Evolutionary conservation across 2,329 filamentous ascomycete genomes (phyloP), one percentile per base, ranked within the genome.

Genomic region (Trichoderma atrobrunneum): DNA sequence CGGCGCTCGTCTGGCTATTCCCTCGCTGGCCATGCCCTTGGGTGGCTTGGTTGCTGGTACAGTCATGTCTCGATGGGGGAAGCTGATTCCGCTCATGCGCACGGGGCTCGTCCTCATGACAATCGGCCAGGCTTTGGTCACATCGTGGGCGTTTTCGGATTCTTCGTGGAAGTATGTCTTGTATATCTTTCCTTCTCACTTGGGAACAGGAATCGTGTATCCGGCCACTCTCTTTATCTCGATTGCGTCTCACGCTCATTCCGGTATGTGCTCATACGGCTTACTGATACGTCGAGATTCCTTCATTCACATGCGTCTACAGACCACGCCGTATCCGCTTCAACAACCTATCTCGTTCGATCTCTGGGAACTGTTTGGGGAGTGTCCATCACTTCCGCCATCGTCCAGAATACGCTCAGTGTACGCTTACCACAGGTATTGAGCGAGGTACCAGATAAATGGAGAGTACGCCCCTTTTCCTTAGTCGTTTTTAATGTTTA

Each of bases 351-450:
- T 77, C 84, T 91, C 24, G 85, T 91, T 57, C 86, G 89, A 30
- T 91, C 88, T 0, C 80, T 91, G 3, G 89, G 89, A 2, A 87
- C 86, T 0, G 89, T 91, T 18, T 91, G 88, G 85, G 89, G 89
- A 11, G 89, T 91, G 2, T 89, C 89, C 0, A 82, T 89, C 43
- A 88, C 88, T 0, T 89, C 89, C 10, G 85, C 89, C 7, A 88
- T 91, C 59, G 83, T 90, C 39, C 89, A 91, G 79, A 91, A 88
- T 71, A 87, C 86, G 70, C 83, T 91, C 74, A 87, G 84, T 75
- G 80, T 84, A 75, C 83, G 84, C 73, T 82, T 91, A 30, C 85
- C 86, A 6, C 80, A 82, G 73, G 88, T 85, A 74, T 80, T 91
- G 78, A 83, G 81, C 76, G 85, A 84, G 77, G 81, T 90, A 77